Base-by-base conservation (phyloP, 2,329 filamentous ascomycete genomes). In the Aureobasidium sp. region DNA sequence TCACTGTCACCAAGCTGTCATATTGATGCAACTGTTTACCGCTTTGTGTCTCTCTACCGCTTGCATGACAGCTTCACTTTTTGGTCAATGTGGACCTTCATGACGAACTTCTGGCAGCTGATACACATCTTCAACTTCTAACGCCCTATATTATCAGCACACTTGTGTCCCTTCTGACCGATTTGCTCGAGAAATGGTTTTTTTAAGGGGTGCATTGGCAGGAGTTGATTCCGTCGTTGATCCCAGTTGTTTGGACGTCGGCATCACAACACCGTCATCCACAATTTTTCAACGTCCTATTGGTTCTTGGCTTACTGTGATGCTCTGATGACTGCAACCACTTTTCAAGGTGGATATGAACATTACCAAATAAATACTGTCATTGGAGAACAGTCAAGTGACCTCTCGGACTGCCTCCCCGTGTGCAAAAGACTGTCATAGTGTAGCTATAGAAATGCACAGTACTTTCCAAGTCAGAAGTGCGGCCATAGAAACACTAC, bases 251-350 rank as follows among this genome's bases (percentile, higher is more conserved):
- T 31, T 37, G 23, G 46, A 49, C 27, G 54, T 57, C 27, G 7
- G 54, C 54, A 57, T 57, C 54, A 57, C 54, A 46, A 37, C 42
- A 8, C 42, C 54, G 54, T 57, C 54, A 46, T 57, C 54, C 23
- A 37, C 23, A 8, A 25, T 25, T 17, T 17, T 17, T 27, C 6
- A 3, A 4, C n/a, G 21, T 10, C 10, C 2, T n/a, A 57, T 57
- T 57, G 54, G 40, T 33, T 25, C 54, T 57, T 57, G 54, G 54
- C 53, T n/a, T 23, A 4, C 11, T 27, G 23, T 40, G 50, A 53
- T 53, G 50, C 23, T 21, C 17, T 40, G 35, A 40, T 53, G 50
- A 53, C 49, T 13, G 3, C 15, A 15, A 19, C 33, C 5, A 8
- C 15, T 19, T 29, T 21, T 2, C 7, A 27, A 37, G 3, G 17